Evolutionary conservation across 2,329 filamentous ascomycete genomes (phyloP).

Genomic region (Chaetomium sp.): DNA sequence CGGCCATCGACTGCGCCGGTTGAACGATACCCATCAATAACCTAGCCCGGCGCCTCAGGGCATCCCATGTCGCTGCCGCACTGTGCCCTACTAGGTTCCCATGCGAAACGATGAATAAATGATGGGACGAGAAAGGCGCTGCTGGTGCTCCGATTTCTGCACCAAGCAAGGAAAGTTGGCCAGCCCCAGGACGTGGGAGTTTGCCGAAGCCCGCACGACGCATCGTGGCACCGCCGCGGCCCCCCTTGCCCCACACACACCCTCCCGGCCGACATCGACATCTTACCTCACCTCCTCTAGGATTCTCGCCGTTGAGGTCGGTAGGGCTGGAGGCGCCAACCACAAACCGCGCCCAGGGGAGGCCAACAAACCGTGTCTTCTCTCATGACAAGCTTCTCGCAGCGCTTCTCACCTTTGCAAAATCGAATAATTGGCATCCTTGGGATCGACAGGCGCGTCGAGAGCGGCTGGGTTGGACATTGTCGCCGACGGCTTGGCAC

Average conservation of each 20-base stretch:
- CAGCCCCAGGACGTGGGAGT: no score
- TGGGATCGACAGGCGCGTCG: slow-evolving; percentile 19
- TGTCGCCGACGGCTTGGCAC: slow-evolving; percentile 18
- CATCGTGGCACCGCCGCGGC: slow-evolving; percentile 2
- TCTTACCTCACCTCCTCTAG: no score
- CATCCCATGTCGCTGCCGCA: background rate
- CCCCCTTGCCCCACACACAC: background rate
- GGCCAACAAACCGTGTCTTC: background rate
- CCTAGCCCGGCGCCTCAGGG: background rate
- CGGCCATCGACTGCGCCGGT: no score
- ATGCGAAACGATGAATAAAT: background rate
- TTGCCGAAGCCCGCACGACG: background rate
- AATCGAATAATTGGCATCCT: background rate
- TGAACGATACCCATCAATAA: no score
- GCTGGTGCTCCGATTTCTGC: no score
- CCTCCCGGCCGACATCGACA: background rate
- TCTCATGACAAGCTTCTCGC: background rate
- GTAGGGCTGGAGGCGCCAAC: no score
- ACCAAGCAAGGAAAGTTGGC: no score
- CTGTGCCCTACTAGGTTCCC: background rate
- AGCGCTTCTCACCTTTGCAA: background rate
- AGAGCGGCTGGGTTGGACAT: slow-evolving; percentile 6
- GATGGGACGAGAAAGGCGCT: background rate
- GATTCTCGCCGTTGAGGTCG: no score
- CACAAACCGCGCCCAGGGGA: no score